phyloP scores from a whole-genome alignment of 2,329 filamentous ascomycete species.

The Alternaria viburni region DNA sequence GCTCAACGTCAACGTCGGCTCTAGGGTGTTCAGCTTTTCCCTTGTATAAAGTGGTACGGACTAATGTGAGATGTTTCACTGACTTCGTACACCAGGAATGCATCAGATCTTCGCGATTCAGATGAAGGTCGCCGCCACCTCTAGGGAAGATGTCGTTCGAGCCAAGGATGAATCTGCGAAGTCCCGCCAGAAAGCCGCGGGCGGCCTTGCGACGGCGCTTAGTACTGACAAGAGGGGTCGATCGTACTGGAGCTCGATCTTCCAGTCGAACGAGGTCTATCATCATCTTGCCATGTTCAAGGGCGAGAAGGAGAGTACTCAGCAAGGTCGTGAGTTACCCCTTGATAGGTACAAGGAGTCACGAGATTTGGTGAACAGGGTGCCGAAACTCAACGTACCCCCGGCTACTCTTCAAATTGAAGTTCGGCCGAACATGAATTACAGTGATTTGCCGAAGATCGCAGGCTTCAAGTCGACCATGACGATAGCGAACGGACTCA shows the following conservation, averaged over 20 bases:
- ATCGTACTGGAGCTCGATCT: slow-evolving; percentile 72
- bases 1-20: neutral
- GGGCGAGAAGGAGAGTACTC: slow-evolving; percentile 67
- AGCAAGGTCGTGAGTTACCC: slow-evolving; percentile 67
- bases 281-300: slow-evolving; percentile 69
- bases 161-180: slow-evolving; percentile 75
- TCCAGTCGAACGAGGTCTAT: slow-evolving; percentile 73
- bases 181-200: slow-evolving; percentile 76
- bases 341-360: slow-evolving; percentile 70
- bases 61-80: accelerated
- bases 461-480: slow-evolving; percentile 75
- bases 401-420: slow-evolving; percentile 88
- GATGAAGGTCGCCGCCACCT: slow-evolving; percentile 63
- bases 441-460: slow-evolving; percentile 77
- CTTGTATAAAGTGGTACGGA: neutral
- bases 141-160: slow-evolving; percentile 55
- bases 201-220: slow-evolving; percentile 69
- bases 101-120: slow-evolving; percentile 85
- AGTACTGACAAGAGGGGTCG: slow-evolving; percentile 58
- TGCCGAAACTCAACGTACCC: slow-evolving; percentile 74
- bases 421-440: slow-evolving; percentile 74
- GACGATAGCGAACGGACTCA: slow-evolving; percentile 86
- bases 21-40: neutral
- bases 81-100: slow-evolving; percentile 61
- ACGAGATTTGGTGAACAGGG: slow-evolving; percentile 65